These are phyloP conservation scores for Cryphonectria japonica DNA, from an alignment of 2,329 filamentous ascomycete species.

Conservation along the genomic window DNA sequence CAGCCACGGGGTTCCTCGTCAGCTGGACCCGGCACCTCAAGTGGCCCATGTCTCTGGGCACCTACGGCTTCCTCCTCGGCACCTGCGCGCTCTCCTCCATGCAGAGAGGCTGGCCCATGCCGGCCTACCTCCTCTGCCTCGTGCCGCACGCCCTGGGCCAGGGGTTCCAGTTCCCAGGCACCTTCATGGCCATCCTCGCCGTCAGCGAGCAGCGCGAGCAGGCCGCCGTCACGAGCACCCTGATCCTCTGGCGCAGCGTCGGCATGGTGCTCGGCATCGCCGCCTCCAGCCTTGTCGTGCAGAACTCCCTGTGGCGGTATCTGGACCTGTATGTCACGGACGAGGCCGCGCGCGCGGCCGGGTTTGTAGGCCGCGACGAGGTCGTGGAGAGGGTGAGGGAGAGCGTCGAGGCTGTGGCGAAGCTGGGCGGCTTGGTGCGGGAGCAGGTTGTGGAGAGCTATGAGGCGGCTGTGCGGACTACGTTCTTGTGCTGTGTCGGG, in stretches of 20 bases:
- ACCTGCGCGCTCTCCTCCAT: constrained; percentile 54
- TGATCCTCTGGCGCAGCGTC: constrained; percentile 71
- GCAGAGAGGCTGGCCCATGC: constrained; percentile 53
- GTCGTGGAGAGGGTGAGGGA: constrained; percentile 56
- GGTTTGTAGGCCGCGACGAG: constrained; percentile 47
- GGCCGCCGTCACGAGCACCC: constrained; percentile 70
- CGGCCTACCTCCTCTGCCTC: constrained; percentile 59
- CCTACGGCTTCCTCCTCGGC: constrained; percentile 53
- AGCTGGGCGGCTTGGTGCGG: constrained; percentile 48
- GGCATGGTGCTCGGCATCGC: constrained; percentile 77
- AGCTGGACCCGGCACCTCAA: constrained; percentile 63
- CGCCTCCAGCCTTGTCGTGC: constrained; percentile 70
- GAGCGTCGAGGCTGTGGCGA: constrained; percentile 58
- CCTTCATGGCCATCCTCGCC: constrained; percentile 66
- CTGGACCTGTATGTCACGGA: constrained; percentile 57
- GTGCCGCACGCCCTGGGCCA: constrained; percentile 60
- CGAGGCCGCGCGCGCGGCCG: constrained; percentile 49
- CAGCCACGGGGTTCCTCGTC: constrained; percentile 65
- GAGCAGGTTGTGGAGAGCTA: constrained; percentile 62
- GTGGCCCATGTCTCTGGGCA: constrained; percentile 59
- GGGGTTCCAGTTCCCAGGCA: constrained; percentile 67
- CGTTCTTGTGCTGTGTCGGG: constrained; percentile 48
- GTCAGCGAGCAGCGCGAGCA: constrained; percentile 64
- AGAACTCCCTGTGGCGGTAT: constrained; percentile 68
- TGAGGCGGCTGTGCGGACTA: constrained; percentile 52